A percentile compares a stretch with the other conserved stretches of the same genome.
Conservation (phyloP, 116 monocot genomes). For the Phalaenopsis hybrid region DNA sequence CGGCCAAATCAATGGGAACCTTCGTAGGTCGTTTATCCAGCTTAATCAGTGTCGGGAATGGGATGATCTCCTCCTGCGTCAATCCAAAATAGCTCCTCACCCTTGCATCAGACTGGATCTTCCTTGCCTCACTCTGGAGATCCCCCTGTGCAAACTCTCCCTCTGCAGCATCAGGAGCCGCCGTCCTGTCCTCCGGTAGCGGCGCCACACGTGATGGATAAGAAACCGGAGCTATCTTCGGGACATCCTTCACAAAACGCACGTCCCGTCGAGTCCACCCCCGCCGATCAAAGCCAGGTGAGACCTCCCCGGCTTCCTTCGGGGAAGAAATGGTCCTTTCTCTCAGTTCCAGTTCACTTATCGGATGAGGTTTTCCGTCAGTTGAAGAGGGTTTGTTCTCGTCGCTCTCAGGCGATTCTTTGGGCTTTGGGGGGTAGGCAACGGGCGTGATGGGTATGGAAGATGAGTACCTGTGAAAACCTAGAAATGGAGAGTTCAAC, state of each 20-base stretch:
- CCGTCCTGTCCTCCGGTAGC: constrained; percentile 49
- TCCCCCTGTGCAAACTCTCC: background rate
- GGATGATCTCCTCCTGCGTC: constrained; percentile 62
- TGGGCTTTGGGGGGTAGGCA: constrained; percentile 58
- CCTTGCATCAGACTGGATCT: constrained; percentile 44
- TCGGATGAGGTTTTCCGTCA: background rate
- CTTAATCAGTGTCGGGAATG: constrained; percentile 62
- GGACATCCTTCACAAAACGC: constrained; percentile 63
- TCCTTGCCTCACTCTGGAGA: constrained; percentile 49
- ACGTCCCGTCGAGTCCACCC: constrained; percentile 60
- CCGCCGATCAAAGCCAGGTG: background rate
- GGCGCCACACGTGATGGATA: constrained; percentile 60
- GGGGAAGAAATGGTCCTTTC: background rate
- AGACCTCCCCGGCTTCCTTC: background rate
- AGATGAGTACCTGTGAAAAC: constrained; percentile 7
- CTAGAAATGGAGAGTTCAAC: background rate
- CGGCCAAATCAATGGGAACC: constrained; percentile 47
- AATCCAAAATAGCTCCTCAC: constrained; percentile 33
- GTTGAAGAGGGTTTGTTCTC: background rate
- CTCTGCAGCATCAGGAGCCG: constrained; percentile 20
- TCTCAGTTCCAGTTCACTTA: background rate
- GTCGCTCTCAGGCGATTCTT: constrained; percentile 18
- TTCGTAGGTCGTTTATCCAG: constrained; percentile 52
- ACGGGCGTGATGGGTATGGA: constrained; percentile 50
- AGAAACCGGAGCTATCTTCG: constrained; percentile 49